These are phyloP conservation scores for Aphanocladium album DNA, from an alignment of 2,329 filamentous ascomycete genomes.

Conservation along the genomic window DNA sequence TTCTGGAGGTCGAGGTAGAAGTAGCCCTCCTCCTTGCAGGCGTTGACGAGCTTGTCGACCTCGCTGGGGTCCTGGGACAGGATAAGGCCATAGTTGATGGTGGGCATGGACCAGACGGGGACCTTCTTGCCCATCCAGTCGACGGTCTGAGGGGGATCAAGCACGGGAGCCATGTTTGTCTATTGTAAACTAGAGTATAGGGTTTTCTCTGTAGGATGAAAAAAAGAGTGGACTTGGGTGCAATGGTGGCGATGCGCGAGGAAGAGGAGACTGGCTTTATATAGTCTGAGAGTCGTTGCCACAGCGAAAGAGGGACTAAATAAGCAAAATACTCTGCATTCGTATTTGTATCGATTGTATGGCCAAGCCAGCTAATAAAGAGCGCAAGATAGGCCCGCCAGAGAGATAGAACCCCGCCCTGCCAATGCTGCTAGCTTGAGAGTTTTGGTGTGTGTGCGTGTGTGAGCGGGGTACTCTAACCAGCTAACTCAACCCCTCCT, in stretches of 20 bases:
- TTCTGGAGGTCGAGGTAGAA: constrained; percentile 51
- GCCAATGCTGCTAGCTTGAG: neutral
- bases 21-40: constrained; percentile 48
- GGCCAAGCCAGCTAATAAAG: neutral
- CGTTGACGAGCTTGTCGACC: constrained; percentile 44
- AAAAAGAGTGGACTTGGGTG: neutral
- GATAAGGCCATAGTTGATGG: constrained; percentile 45
- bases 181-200: neutral
- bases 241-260: neutral
- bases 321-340: neutral
- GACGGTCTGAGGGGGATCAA: constrained; percentile 38
- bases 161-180: constrained; percentile 30
- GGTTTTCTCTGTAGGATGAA: neutral
- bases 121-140: constrained; percentile 45
- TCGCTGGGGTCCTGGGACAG: constrained; percentile 51
- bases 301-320: neutral
- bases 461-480: neutral
- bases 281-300: neutral
- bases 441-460: neutral
- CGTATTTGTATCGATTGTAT: neutral
- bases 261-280: constrained; percentile 2
- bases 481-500: neutral
- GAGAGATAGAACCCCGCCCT: constrained; percentile 11
- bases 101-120: constrained; percentile 48
- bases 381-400: constrained; percentile 2